Evolutionary conservation across 2,329 filamentous ascomycete genomes (phyloP).

Genomic region (Trichoderma koningiopsis): DNA sequence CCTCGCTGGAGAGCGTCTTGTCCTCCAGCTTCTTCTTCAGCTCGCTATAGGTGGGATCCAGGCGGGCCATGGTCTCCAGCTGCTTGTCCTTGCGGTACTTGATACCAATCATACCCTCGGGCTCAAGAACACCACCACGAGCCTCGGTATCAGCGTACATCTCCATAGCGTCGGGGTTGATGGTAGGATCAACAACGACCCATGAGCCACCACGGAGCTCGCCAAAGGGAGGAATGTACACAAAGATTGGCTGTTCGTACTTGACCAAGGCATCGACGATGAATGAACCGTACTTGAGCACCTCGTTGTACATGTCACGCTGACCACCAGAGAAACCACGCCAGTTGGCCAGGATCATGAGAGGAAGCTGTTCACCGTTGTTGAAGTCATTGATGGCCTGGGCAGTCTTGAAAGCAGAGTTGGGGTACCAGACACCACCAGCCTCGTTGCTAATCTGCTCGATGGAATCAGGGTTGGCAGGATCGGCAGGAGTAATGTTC

Average conservation of each 20-base stretch:
- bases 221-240: conserved; percentile 96
- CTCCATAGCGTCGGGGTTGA: conserved; percentile 96
- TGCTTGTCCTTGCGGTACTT: conserved; percentile 98
- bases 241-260: conserved; percentile 97
- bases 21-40: conserved; percentile 77
- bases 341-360: conserved; percentile 99
- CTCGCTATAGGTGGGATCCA: conserved; percentile 79
- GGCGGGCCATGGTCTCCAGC: conserved; percentile 93
- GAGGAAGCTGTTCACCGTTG: conserved; percentile 92
- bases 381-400: conserved; percentile 99
- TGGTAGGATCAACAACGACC: conserved; percentile 98
- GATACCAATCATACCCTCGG: conserved; percentile 97
- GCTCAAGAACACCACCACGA: conserved; percentile 95
- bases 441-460: conserved; percentile 94
- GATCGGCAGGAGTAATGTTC: conserved; percentile 94
- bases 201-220: conserved; percentile 98
- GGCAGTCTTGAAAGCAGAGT: conserved; percentile 99
- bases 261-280: conserved; percentile 98
- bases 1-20: conserved; percentile 66
- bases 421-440: conserved; percentile 99
- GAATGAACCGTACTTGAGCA: conserved; percentile 98
- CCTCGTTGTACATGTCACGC: conserved; percentile 99
- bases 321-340: conserved; percentile 99
- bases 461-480: conserved; percentile 96
- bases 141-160: conserved; percentile 98